Evolutionary conservation across 2,329 filamentous ascomycete genomes (phyloP).

Genomic region (Helotiales sp.): DNA sequence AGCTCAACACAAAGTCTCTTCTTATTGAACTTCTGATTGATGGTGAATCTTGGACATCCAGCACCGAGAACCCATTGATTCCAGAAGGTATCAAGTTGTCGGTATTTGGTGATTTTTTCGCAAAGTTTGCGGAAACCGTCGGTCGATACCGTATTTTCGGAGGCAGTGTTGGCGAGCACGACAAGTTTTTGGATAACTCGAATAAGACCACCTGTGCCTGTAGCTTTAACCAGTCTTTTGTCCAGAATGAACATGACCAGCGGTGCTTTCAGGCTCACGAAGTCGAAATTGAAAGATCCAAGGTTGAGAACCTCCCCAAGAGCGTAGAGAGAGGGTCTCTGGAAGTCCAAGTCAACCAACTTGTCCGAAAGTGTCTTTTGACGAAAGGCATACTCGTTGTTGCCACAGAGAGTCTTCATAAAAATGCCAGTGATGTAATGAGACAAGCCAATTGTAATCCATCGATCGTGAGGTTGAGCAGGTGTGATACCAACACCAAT

Average conservation of each 20-base stretch:
- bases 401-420: constrained; percentile 87
- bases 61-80: constrained; percentile 89
- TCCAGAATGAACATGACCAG: constrained; percentile 94
- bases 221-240: constrained; percentile 85
- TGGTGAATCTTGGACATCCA: constrained; percentile 86
- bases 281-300: constrained; percentile 85
- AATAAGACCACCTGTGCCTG: constrained; percentile 77
- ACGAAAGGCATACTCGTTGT: constrained; percentile 91
- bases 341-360: constrained; percentile 80
- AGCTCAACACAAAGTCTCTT: constrained; percentile 96
- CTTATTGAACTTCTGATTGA: constrained; percentile 93
- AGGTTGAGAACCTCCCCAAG: constrained; percentile 79
- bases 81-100: constrained; percentile 84
- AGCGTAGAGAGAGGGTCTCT: constrained; percentile 80
- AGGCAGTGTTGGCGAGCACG: constrained; percentile 80
- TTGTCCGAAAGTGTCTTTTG: constrained; percentile 85
- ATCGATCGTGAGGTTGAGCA: constrained; percentile 78
- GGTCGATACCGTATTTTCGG: constrained; percentile 70
- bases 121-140: constrained; percentile 81
- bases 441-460: constrained; percentile 87
- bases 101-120: constrained; percentile 86
- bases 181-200: constrained; percentile 87
- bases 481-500: constrained; percentile 92
- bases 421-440: constrained; percentile 96
- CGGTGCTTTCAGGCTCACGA: constrained; percentile 88